Percentiles rank a stretch among this genome's conserved stretches.
Evolutionary conservation across 805 yeast species (phyloP).

Genomic region (Priceomyces melissophilus): DNA sequence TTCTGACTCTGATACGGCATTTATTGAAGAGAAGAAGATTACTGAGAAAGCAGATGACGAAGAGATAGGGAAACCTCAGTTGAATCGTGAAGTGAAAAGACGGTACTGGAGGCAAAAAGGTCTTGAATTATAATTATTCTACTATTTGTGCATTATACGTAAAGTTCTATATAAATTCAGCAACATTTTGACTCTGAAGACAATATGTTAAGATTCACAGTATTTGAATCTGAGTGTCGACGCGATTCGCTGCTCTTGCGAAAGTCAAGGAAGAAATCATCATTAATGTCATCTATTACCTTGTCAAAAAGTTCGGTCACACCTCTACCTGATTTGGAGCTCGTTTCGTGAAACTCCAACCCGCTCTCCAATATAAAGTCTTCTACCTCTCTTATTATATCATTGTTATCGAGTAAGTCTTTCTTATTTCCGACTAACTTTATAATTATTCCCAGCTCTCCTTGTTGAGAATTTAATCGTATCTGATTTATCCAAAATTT

Average conservation of each 20-base stretch:
- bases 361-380: conserved; percentile 15
- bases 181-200: neutral
- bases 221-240: conserved; percentile 2
- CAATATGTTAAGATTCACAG: neutral
- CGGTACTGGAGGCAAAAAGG: conserved; percentile 45
- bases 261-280: conserved; percentile 24
- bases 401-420: conserved; percentile 49
- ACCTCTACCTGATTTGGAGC: conserved; percentile 72
- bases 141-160: too few relatives aligned
- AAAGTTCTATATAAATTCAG: neutral
- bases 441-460: conserved; percentile 26
- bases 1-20: neutral
- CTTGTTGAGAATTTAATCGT: conserved; percentile 18
- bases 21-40: neutral
- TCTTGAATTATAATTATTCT: conserved; percentile 21
- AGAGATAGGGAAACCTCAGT: conserved; percentile 19
- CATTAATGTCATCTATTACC: conserved; percentile 28
- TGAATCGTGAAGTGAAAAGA: conserved; percentile 34
- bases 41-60: conserved; percentile 16
- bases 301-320: conserved; percentile 38
- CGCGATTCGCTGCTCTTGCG: conserved; percentile 8
- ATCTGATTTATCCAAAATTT: conserved; percentile 90
- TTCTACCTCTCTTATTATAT: conserved; percentile 2
- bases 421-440: conserved; percentile 77
- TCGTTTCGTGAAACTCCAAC: conserved; percentile 39